phyloP scores from a whole-genome alignment of 331 rosid species.

The Phaseolus coccineus region DNA sequence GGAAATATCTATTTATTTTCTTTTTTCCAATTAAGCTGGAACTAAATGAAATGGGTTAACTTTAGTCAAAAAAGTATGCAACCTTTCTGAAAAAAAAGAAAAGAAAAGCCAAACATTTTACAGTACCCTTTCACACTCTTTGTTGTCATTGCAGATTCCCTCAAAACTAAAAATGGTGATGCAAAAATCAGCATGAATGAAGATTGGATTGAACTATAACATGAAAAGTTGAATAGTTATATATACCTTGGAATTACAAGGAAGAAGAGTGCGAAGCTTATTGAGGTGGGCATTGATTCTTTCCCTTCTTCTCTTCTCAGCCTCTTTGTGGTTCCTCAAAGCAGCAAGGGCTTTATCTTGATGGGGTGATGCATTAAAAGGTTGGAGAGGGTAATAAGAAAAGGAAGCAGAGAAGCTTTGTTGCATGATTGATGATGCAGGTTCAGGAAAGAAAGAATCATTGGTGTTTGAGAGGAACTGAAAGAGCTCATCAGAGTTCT shows the following conservation, averaged over 20 bases:
- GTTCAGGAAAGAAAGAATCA: conserved; percentile 48
- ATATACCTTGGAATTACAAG: conserved; percentile 82
- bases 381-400: conserved; percentile 54
- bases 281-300: conserved; percentile 80
- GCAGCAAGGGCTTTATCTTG: conserved; percentile 78
- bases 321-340: conserved; percentile 81
- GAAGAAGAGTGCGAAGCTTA: conserved; percentile 80
- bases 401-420: conserved; percentile 67
- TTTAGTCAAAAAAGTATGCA: neutral
- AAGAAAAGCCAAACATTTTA: neutral
- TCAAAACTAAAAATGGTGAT: no score
- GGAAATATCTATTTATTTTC: no score
- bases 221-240: no score
- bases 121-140: neutral
- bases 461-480: conserved; percentile 52
- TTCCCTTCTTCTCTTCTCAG: conserved; percentile 83
- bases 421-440: conserved; percentile 43
- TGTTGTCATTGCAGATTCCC: neutral
- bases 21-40: neutral
- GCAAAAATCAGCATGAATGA: no score
- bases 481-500: conserved; percentile 62
- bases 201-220: no score
- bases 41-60: neutral
- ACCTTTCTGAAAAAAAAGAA: neutral
- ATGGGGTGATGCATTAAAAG: conserved; percentile 31